These are phyloP conservation scores for Pestalotiopsis sp. DNA, from an alignment of 2,329 filamentous ascomycete species.

Conservation along the genomic window DNA sequence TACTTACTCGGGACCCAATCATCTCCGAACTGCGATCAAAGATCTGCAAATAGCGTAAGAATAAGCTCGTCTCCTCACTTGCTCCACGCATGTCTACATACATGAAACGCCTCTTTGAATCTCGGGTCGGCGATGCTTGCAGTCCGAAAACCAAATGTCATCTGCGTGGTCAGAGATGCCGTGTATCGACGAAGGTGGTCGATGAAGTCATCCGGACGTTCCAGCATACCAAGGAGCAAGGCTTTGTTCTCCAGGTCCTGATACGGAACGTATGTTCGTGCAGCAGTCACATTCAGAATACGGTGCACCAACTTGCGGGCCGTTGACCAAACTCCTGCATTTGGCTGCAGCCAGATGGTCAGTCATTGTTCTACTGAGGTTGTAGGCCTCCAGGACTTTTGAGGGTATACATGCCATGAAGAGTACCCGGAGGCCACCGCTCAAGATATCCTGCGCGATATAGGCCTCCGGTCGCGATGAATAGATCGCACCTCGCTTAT, in stretches of 20 bases:
- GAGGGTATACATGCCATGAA: slow-evolving; percentile 18
- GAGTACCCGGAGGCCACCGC: slow-evolving; percentile 18
- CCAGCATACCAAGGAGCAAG: slow-evolving; percentile 53
- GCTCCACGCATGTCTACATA: neutral
- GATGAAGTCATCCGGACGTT: slow-evolving; percentile 41
- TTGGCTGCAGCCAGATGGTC: slow-evolving; percentile 22
- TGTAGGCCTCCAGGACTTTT: neutral
- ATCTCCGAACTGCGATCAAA: slow-evolving; percentile 2
- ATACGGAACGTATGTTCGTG: slow-evolving; percentile 54
- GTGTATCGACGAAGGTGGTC: slow-evolving; percentile 50
- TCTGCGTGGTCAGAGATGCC: slow-evolving; percentile 49
- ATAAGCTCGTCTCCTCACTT: neutral
- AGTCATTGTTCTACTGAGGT: neutral
- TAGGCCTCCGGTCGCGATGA: slow-evolving; percentile 46
- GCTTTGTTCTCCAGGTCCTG: slow-evolving; percentile 58
- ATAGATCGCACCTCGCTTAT: slow-evolving; percentile 52
- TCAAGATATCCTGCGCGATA: slow-evolving; percentile 37
- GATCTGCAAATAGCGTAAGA: neutral
- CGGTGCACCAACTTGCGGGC: slow-evolving; percentile 42
- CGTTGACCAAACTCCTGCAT: slow-evolving; percentile 36
- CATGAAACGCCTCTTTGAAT: slow-evolving; percentile 33
- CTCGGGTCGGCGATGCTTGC: slow-evolving; percentile 35
- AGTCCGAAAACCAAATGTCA: slow-evolving; percentile 50
- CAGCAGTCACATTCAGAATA: slow-evolving; percentile 47
- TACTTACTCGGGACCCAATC: neutral